These are phyloP conservation scores for Paragyromitra xinjiangensis DNA, from an alignment of 495 filamentous ascomycete species.

Conservation along the genomic window DNA sequence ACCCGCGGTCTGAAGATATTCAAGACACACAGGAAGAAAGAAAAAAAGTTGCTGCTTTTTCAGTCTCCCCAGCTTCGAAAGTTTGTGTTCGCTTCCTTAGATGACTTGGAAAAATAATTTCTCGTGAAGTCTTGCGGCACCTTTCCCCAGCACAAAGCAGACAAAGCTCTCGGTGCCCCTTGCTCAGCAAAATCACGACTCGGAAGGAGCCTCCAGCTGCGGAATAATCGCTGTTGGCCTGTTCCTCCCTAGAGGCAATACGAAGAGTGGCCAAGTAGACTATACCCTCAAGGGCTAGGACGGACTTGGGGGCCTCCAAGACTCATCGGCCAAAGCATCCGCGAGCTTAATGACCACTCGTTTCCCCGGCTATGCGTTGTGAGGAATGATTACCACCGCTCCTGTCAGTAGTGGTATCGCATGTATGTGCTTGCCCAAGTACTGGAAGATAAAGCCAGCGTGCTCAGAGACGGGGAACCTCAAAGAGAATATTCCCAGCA, in stretches of 20 bases:
- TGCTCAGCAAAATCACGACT: neutral
- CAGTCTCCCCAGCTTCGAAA: neutral
- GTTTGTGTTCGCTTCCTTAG: neutral
- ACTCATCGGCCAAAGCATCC: slow-evolving; percentile 39
- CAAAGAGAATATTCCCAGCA: neutral
- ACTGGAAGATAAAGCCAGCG: neutral
- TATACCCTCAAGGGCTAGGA: slow-evolving; percentile 20
- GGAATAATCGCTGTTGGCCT: slow-evolving; percentile 8
- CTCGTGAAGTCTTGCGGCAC: neutral
- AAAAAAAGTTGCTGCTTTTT: neutral
- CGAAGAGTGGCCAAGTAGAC: slow-evolving; percentile 12
- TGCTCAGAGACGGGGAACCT: neutral
- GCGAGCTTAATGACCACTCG: slow-evolving; percentile 38
- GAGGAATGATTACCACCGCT: slow-evolving; percentile 19
- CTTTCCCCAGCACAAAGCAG: neutral
- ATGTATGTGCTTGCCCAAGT: neutral
- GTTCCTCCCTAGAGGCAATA: neutral
- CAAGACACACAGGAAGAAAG: neutral
- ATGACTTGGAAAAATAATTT: neutral
- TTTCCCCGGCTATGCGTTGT: slow-evolving; percentile 33
- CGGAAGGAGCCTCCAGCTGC: neutral
- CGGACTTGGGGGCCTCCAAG: neutral
- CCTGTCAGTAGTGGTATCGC: slow-evolving; percentile 10
- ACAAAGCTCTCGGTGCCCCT: neutral
- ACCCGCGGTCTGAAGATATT: slow-evolving; percentile 1